A percentile compares a stretch with the other conserved stretches of the same genome.
Evolutionary conservation across 163 green algal species (phyloP).

Genomic region (Scenedesmus sp.): DNA sequence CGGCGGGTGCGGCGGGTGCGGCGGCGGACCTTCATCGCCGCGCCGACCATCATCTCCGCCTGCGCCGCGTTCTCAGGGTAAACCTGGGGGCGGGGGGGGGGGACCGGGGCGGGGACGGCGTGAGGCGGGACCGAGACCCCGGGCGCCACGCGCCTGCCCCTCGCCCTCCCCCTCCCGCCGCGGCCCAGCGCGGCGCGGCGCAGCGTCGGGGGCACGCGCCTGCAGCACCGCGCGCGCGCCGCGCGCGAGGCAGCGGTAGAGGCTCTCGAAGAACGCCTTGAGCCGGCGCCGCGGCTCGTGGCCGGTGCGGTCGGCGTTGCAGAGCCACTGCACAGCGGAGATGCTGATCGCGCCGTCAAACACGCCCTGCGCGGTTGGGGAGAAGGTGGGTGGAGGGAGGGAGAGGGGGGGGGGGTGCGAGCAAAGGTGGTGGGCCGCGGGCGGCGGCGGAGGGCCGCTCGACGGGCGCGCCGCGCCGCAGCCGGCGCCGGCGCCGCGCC

Average conservation of each 20-base stretch:
- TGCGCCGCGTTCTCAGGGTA: slow-evolving; percentile 92
- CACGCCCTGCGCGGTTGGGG: too few species aligned
- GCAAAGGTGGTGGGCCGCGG: too few species aligned
- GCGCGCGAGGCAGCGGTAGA: slow-evolving; percentile 89
- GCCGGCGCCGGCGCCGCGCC: too few species aligned
- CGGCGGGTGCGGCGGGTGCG: too few species aligned
- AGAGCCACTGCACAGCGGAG: slow-evolving; percentile 97
- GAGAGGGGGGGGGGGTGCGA: too few species aligned
- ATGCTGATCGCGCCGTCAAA: slow-evolving; percentile 97
- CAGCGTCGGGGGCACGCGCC: slow-evolving; percentile 4
- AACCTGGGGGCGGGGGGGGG: slow-evolving; percentile 61
- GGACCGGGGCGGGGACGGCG: too few species aligned
- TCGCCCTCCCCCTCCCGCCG: too few species aligned
- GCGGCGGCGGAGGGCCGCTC: too few species aligned
- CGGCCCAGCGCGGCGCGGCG: not conserved
- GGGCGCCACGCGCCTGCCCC: too few species aligned
- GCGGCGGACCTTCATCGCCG: slow-evolving; percentile 81
- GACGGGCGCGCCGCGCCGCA: too few species aligned
- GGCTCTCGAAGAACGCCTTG: slow-evolving; percentile 89
- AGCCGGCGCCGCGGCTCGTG: slow-evolving; percentile 76
- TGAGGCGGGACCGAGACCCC: too few species aligned
- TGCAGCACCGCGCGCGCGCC: slow-evolving; percentile 91
- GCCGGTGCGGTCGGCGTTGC: slow-evolving; percentile 89
- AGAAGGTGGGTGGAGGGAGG: too few species aligned
- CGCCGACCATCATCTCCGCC: slow-evolving; percentile 88